phyloP scores from a whole-genome alignment of 2,329 filamentous ascomycete genomes.

The Aspergillus cejpii region DNA sequence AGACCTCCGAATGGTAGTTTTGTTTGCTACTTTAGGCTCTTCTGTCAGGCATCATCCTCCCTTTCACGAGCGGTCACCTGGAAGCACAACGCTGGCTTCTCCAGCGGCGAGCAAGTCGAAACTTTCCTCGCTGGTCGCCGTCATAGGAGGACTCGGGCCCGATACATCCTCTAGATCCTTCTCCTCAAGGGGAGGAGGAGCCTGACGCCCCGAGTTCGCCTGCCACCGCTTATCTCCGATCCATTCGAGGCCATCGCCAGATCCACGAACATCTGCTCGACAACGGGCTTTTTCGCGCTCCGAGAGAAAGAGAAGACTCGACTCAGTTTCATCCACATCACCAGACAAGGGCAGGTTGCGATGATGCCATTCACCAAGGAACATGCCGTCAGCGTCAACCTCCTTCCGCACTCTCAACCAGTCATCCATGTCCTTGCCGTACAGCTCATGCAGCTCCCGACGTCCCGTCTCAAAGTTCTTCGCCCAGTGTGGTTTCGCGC shows the following conservation, averaged over 20 bases:
- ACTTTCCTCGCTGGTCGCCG: constrained; percentile 43
- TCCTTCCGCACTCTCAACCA: constrained; percentile 64
- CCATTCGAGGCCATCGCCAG: constrained; percentile 40
- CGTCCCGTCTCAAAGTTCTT: constrained; percentile 69
- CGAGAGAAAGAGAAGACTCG: constrained; percentile 32
- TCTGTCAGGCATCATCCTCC: background rate
- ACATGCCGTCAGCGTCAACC: constrained; percentile 76
- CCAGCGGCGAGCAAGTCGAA: constrained; percentile 42
- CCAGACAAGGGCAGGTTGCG: constrained; percentile 51
- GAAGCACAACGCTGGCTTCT: constrained; percentile 40
- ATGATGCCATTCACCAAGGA: constrained; percentile 84
- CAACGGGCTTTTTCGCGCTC: constrained; percentile 40
- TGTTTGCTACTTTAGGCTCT: constrained; percentile 12
- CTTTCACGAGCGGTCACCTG: constrained; percentile 12
- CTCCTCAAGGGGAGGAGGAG: constrained; percentile 7
- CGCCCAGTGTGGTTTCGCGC: constrained; percentile 80
- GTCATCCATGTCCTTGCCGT: constrained; percentile 58
- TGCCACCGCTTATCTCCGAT: constrained; percentile 34
- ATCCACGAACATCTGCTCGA: constrained; percentile 20
- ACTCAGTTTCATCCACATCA: constrained; percentile 11
- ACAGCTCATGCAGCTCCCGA: constrained; percentile 59
- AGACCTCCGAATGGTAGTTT: background rate
- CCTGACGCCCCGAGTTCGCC: constrained; percentile 4
- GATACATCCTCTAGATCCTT: constrained; percentile 6
- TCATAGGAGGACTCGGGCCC: constrained; percentile 33